Evolutionary conservation across 495 filamentous ascomycete species (phyloP).

Genomic region (Neurospora sp.): DNA sequence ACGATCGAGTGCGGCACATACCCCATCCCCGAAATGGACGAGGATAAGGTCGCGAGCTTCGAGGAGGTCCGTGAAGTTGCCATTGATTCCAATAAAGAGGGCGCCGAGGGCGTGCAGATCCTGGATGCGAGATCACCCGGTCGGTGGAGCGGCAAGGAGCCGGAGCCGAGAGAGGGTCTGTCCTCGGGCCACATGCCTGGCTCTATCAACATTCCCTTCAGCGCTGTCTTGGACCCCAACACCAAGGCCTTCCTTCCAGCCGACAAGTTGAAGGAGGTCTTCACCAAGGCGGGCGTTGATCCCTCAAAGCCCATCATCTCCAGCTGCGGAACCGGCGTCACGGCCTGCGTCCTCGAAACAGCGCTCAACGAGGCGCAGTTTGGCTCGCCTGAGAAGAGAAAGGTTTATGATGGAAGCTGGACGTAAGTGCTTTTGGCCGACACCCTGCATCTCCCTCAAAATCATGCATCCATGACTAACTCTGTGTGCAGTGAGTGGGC

Average conservation of each 20-base stretch:
- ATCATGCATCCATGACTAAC: background rate
- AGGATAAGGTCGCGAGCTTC: constrained; percentile 45
- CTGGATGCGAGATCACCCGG: constrained; percentile 77
- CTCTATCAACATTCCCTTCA: constrained; percentile 73
- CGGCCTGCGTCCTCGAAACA: constrained; percentile 84
- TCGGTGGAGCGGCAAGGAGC: constrained; percentile 71
- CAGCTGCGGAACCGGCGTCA: constrained; percentile 90
- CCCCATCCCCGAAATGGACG: constrained; percentile 42
- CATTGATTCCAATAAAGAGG: constrained; percentile 66
- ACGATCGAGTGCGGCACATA: constrained; percentile 48
- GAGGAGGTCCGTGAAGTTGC: constrained; percentile 72
- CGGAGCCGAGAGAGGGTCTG: constrained; percentile 81
- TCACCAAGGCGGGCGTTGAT: constrained; percentile 67
- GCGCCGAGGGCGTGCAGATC: constrained; percentile 71
- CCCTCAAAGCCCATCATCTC: constrained; percentile 77
- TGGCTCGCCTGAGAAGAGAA: constrained; percentile 54
- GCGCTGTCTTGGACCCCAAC: constrained; percentile 67
- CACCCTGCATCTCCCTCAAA: background rate
- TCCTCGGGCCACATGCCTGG: constrained; percentile 87
- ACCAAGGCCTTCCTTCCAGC: constrained; percentile 71
- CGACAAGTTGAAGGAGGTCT: constrained; percentile 62
- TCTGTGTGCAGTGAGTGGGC: constrained; percentile 55
- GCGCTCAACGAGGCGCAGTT: constrained; percentile 72
- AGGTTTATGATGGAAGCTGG: constrained; percentile 94
- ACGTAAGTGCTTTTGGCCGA: constrained; percentile 55